Percentiles rank a stretch among this genome's conserved stretches.
These are phyloP conservation scores for Pleurostoma richardsiae DNA, from an alignment of 2,329 filamentous ascomycete genomes.

Conservation along the genomic window DNA sequence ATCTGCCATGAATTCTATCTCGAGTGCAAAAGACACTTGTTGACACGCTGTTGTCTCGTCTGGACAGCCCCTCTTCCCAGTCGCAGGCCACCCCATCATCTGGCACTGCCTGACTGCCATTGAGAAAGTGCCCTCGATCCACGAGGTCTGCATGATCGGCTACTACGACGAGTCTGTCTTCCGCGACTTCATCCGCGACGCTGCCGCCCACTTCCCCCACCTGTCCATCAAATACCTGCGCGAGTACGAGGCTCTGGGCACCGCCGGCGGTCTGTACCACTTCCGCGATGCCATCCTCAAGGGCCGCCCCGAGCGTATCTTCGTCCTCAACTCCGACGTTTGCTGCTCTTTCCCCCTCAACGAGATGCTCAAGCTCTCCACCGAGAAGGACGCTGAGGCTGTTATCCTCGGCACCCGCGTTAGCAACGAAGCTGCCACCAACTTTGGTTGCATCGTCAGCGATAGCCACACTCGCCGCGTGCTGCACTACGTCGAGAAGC, in stretches of 20 bases:
- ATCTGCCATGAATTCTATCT: not conserved
- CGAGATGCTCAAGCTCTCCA: constrained; percentile 92
- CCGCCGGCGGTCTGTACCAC: constrained; percentile 94
- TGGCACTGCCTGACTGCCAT: constrained; percentile 94
- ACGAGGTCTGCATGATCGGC: constrained; percentile 95
- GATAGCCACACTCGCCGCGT: constrained; percentile 92
- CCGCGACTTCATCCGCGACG: constrained; percentile 95
- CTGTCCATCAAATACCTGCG: constrained; percentile 92
- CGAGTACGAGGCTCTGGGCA: constrained; percentile 95
- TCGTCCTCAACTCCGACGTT: constrained; percentile 96
- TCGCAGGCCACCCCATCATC: constrained; percentile 96
- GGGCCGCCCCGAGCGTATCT: constrained; percentile 88
- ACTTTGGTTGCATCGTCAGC: constrained; percentile 97
- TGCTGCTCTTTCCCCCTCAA: constrained; percentile 97
- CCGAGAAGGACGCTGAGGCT: constrained; percentile 93
- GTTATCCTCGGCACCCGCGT: constrained; percentile 93
- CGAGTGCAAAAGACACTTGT: not conserved
- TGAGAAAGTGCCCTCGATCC: constrained; percentile 82
- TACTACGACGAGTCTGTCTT: constrained; percentile 98
- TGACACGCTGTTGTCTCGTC: not conserved
- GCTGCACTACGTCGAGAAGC: constrained; percentile 98
- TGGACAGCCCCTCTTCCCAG: constrained; percentile 85
- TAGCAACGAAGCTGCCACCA: constrained; percentile 82
- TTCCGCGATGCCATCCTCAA: constrained; percentile 99
- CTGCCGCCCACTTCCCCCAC: constrained; percentile 76